Evolutionary conservation across 805 yeast species (phyloP), one percentile per base, ranked within the genome.

Genomic region (Sugiyamaella chiloensis): DNA sequence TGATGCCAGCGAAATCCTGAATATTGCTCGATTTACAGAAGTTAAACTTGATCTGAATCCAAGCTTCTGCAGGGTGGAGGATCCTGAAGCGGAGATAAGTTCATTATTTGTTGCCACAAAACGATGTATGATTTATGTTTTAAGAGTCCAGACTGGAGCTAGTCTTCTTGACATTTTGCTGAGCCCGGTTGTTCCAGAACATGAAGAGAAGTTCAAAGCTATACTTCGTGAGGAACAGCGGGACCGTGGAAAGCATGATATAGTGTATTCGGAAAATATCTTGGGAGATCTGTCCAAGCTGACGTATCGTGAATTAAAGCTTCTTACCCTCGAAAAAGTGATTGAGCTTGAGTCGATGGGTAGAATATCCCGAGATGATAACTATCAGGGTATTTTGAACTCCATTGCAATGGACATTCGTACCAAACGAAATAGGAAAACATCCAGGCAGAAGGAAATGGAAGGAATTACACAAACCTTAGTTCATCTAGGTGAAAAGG

Each of bases 371-470:
- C 74, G 95, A 50, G 69, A 74, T 26, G 79, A 87, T 60, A 80
- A 84, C 16, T 87, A 81, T 64, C 98, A 93, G 61, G 81, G 78
- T 19, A 61, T 93, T 11, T 66, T 93, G 50, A 88, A 89, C 59
- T 87, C 86, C 53, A 83, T 93, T 52, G 95, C 96, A 0, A 67
- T 75, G 46, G 97, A 91, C 53, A 87, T 93, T 53, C 60, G 68
- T 52, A 75, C 79, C 47, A 80, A 80, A 50, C 72, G 73, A 45
- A 75, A 76, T 52, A 74, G 77, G 17, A 68, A 82, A 37, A 52
- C 71, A n/a, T 65, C 71, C 32, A 67, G 81, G 20, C 61, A 64
- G 44, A 68, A 70, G 31, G 83, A 79, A 52, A 61, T 80, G 47
- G 63, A 66, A 17, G 61, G 69, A 17, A 72, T 79, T 4, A 62